Conservation (phyloP, 345 rosid genomes). For the Populus alba region DNA sequence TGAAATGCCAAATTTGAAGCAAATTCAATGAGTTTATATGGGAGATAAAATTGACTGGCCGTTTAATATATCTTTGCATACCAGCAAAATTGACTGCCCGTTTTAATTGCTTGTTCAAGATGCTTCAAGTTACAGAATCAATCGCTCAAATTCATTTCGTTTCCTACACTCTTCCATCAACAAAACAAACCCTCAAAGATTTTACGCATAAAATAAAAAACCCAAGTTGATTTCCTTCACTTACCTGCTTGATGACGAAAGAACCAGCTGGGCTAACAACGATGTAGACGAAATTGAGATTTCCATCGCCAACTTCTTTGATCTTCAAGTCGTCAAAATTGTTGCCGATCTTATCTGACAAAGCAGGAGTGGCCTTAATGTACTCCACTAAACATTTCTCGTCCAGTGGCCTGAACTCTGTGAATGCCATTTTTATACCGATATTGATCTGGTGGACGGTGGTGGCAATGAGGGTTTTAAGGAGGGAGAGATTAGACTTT, state of each 20-base stretch:
- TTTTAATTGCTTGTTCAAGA: neutral
- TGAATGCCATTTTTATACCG: conserved; percentile 41
- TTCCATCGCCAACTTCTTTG: conserved; percentile 96
- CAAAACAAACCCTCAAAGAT: neutral
- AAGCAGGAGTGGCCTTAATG: conserved; percentile 66
- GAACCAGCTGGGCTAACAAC: conserved; percentile 62
- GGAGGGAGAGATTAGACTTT: neutral
- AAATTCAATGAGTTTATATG: neutral
- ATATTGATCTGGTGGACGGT: neutral
- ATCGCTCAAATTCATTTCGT: neutral
- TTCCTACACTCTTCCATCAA: neutral
- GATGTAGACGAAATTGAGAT: conserved; percentile 86
- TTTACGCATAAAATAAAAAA: neutral
- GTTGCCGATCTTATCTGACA: conserved; percentile 59
- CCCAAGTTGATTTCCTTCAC: neutral
- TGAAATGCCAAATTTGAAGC: neutral
- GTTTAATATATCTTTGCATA: neutral
- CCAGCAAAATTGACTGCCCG: neutral
- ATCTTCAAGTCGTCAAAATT: conserved; percentile 57
- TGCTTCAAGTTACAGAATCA: neutral
- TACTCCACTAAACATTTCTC: conserved; percentile 74
- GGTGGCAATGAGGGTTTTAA: neutral
- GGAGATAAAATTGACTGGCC: neutral
- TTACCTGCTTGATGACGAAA: conserved; percentile 83
- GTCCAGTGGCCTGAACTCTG: conserved; percentile 66